phyloP scores from a whole-genome alignment of 768 basidiomycete species.

The Kwoniella sp. region DNA sequence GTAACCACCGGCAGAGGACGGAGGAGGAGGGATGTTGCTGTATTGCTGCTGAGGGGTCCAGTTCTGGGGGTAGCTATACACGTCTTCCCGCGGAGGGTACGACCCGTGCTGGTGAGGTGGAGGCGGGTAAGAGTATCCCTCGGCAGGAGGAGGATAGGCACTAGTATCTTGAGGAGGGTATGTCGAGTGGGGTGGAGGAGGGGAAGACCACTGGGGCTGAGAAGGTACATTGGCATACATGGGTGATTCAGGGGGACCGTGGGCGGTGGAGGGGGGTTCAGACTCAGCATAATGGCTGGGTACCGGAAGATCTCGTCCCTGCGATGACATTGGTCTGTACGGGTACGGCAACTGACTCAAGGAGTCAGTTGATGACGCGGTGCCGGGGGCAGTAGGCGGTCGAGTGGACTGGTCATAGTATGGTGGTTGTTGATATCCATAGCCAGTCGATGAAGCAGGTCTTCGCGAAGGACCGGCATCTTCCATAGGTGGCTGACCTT shows the following conservation, averaged over 20 bases:
- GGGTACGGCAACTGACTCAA: slow-evolving; percentile 41
- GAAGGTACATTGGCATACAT: slow-evolving; percentile 31
- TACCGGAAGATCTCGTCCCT: slow-evolving; percentile 46
- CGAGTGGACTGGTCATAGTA: slow-evolving; percentile 35
- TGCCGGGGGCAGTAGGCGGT: slow-evolving; percentile 33
- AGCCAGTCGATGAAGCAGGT: slow-evolving; percentile 37
- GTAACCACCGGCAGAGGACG: slow-evolving; percentile 29
- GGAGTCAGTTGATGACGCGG: slow-evolving; percentile 30
- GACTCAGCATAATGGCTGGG: slow-evolving; percentile 48
- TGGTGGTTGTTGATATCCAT: slow-evolving; percentile 29
- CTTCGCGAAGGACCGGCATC: slow-evolving; percentile 40
- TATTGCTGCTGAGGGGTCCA: slow-evolving; percentile 26
- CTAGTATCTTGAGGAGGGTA: slow-evolving; percentile 30
- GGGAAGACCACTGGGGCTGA: slow-evolving; percentile 43
- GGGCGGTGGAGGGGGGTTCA: slow-evolving; percentile 47
- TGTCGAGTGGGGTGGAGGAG: slow-evolving; percentile 35
- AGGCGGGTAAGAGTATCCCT: slow-evolving; percentile 36
- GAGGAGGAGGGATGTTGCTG: slow-evolving; percentile 21
- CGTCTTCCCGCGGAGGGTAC: slow-evolving; percentile 23
- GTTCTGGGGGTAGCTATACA: slow-evolving; percentile 27
- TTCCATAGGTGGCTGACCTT: slow-evolving; percentile 22
- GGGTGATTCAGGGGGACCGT: slow-evolving; percentile 46
- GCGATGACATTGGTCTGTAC: slow-evolving; percentile 48
- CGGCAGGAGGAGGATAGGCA: slow-evolving; percentile 29
- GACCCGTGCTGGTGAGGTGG: slow-evolving; percentile 17